Percentiles rank a stretch among this genome's conserved stretches.
phyloP scores from a whole-genome alignment of 495 filamentous ascomycete genomes.

The Penicillium egyptiacum region DNA sequence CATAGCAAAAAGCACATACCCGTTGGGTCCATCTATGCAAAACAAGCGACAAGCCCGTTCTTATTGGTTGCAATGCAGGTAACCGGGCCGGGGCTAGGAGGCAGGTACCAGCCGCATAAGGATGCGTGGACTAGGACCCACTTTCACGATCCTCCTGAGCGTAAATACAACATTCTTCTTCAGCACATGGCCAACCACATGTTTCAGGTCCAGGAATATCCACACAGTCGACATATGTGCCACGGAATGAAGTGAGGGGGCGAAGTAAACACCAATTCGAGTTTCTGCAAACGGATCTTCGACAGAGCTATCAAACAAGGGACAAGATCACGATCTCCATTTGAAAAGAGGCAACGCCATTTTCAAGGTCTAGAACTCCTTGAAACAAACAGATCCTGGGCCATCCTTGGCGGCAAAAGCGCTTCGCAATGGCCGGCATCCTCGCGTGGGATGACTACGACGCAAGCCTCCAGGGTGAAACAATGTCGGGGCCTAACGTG shows the following conservation, averaged over 20 bases:
- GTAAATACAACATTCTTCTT: conserved; percentile 7
- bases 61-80: conserved; percentile 23
- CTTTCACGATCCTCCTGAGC: conserved; percentile 16
- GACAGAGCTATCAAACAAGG: conserved; percentile 26
- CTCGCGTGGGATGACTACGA: conserved; percentile 24
- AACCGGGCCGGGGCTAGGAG: conserved; percentile 22
- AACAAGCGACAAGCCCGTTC: conserved; percentile 27
- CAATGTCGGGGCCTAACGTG: conserved; percentile 39
- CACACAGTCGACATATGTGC: conserved; percentile 18
- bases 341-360: conserved; percentile 16
- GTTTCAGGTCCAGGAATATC: conserved; percentile 22
- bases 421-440: conserved; percentile 19
- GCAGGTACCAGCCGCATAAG: conserved; percentile 26
- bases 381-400: not conserved
- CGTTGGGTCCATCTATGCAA: conserved; percentile 14
- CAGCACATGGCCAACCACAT: conserved; percentile 33
- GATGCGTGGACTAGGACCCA: conserved; percentile 4
- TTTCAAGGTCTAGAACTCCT: conserved; percentile 16
- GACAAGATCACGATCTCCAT: conserved; percentile 5
- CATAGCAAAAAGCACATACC: conserved; percentile 21
- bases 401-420: conserved; percentile 21
- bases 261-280: conserved; percentile 5
- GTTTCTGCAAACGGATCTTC: conserved; percentile 18
- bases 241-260: conserved; percentile 30
- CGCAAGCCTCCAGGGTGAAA: conserved; percentile 26